Evolutionary conservation across 371 early-diverging fungal genomes (phyloP).

Genomic region (Apophysomyces elegans): DNA sequence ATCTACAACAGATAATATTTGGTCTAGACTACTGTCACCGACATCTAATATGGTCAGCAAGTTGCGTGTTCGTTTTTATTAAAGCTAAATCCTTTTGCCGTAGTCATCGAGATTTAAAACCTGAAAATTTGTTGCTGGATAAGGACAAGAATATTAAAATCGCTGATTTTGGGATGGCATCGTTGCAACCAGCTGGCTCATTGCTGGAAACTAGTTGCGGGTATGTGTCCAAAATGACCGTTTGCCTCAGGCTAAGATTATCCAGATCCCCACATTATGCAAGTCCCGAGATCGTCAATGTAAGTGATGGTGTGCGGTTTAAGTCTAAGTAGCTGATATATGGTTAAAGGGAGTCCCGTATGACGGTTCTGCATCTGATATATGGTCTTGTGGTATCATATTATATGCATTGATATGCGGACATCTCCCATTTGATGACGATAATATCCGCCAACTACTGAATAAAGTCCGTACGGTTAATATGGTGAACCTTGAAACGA

Average conservation of each 20-base stretch:
- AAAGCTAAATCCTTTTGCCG: not conserved
- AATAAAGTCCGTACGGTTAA: slow-evolving; percentile 54
- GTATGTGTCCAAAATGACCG: slow-evolving; percentile 32
- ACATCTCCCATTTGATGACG: slow-evolving; percentile 93
- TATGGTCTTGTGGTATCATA: slow-evolving; percentile 95
- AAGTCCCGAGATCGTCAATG: slow-evolving; percentile 90
- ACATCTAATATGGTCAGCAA: slow-evolving; percentile 82
- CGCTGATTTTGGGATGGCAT: slow-evolving; percentile 90
- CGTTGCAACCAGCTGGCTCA: slow-evolving; percentile 69
- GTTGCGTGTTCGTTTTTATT: not conserved
- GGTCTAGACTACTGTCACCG: slow-evolving; percentile 95
- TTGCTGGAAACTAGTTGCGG: slow-evolving; percentile 85
- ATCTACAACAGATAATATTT: slow-evolving; percentile 95
- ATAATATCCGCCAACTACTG: slow-evolving; percentile 79
- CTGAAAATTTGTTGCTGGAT: slow-evolving; percentile 94
- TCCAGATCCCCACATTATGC: slow-evolving; percentile 88
- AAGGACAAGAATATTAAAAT: slow-evolving; percentile 74
- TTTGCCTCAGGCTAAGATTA: slow-evolving; percentile 42
- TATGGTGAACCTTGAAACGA: not conserved
- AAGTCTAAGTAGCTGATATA: not conserved
- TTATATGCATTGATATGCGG: slow-evolving; percentile 89
- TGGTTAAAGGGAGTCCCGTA: slow-evolving; percentile 71
- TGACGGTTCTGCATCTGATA: slow-evolving; percentile 85
- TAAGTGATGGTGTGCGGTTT: slow-evolving; percentile 22
- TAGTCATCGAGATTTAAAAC: slow-evolving; percentile 97